Conservation (phyloP, 257 asterid genomes). For the Nicotiana noctiflora region DNA sequence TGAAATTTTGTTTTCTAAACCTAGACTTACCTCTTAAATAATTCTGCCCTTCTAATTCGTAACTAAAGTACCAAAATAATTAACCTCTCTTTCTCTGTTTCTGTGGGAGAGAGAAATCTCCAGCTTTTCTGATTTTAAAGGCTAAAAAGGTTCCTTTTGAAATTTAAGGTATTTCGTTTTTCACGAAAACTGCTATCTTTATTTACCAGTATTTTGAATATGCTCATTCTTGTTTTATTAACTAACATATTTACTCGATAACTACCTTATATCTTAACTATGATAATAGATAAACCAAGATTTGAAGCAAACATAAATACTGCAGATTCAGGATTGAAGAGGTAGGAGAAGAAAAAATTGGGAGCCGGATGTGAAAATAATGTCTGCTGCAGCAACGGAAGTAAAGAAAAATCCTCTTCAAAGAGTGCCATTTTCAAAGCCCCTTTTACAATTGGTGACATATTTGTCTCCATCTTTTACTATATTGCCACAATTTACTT, state of each 20-base stretch:
- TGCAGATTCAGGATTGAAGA: not conserved
- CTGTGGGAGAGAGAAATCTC: no score
- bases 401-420: not conserved
- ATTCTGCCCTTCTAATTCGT: no score
- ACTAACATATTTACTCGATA: not conserved
- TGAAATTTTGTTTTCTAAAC: no score
- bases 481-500: slow-evolving; percentile 10
- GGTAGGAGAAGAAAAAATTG: not conserved
- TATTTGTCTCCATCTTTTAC: not conserved
- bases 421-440: slow-evolving; percentile 10
- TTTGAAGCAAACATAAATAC: not conserved
- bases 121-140: no score
- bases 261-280: not conserved
- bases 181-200: no score
- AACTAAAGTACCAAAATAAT: no score
- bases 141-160: no score
- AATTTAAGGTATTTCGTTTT: no score
- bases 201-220: no score
- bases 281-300: not conserved
- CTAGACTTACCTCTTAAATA: no score
- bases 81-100: no score
- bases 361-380: not conserved
- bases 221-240: no score
- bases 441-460: slow-evolving; percentile 11
- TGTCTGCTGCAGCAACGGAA: not conserved